Percentiles rank a stretch among this genome's conserved stretches.
phyloP scores from a whole-genome alignment of 140 eudicot genomes.

The Senecio squalidus region DNA sequence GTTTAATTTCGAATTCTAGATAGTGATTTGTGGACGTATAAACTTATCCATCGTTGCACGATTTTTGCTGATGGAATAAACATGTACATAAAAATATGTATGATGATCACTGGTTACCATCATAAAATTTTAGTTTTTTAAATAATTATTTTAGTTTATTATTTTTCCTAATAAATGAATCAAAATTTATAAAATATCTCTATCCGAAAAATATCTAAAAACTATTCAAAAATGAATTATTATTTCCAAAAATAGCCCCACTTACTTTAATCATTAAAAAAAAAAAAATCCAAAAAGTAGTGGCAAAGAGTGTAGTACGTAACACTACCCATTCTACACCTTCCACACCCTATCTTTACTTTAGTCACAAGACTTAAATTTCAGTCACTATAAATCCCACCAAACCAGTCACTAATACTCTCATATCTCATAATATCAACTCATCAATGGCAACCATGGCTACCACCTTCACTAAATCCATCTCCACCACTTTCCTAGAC shows the following conservation, averaged over 20 bases:
- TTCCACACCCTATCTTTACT: constrained; percentile 33
- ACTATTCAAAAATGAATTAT: not conserved
- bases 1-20: no score
- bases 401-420: not conserved
- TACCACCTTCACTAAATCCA: constrained; percentile 31
- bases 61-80: no score
- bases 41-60: no score
- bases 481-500: constrained; percentile 27
- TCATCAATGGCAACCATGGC: constrained; percentile 59
- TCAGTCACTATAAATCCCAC: constrained; percentile 4
- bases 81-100: no score
- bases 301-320: constrained; percentile 14
- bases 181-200: not conserved
- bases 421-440: not conserved
- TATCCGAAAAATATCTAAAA: constrained; percentile 3
- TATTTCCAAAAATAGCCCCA: not conserved
- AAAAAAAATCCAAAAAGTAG: constrained; percentile 8
- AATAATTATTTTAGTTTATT: no score
- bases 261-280: not conserved
- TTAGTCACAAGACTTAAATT: constrained; percentile 13
- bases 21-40: no score
- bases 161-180: no score
- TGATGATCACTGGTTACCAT: no score
- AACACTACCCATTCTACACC: constrained; percentile 39
- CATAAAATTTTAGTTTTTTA: no score